Base-by-base conservation (phyloP, 2,329 filamentous ascomycete genomes). In the Podosphaera aphanis region DNA sequence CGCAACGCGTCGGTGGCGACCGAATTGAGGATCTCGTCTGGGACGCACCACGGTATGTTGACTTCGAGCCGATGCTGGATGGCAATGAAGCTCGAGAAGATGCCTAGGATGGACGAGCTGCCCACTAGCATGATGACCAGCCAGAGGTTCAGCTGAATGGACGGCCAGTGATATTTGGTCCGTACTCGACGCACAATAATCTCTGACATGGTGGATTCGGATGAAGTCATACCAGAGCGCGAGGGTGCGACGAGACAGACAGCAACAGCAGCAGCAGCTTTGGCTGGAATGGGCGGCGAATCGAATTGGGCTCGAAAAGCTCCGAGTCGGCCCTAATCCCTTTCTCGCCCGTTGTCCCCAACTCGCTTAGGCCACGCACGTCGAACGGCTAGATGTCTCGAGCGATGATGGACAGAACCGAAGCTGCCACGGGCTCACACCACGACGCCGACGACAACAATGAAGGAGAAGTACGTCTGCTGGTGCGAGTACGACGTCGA, bases 141-240 rank as follows among this genome's bases (percentile, higher is more conserved):
- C 73, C 76, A 79, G 44, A 79, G 61, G 56, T 78, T 78, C 48
- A 80, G 66, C 59, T 77, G 71, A 46, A 73, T 60, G n/a, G 73
- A 71, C 16, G 76, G 76, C 76, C 76, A 80, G 62, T 74, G 73
- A 64, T 79, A 80, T 37, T 57, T 56, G 11, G 54, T 58, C 35
- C 52, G 52, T 5, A 56, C 49, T 11, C 56, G 52, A 29, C 54
- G 53, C 16, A 56, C 38, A 2, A 57, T 39, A 4, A 56, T 47
- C 37, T 56, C 53, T 5, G 55, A 51, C 44, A 53, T 51, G 2
- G 54, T 55, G 37, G 49, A 52, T 38, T 49, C 47, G 33, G 55
- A 49, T 8, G 53, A 56, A 5, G 49, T 52, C 57, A 59, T 59
- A 18, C 1, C 29, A 25, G 23, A 25, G 4, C 23, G 23, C 8